phyloP scores from a whole-genome alignment of 345 rosid genomes.

The Eucalyptus sp. region DNA sequence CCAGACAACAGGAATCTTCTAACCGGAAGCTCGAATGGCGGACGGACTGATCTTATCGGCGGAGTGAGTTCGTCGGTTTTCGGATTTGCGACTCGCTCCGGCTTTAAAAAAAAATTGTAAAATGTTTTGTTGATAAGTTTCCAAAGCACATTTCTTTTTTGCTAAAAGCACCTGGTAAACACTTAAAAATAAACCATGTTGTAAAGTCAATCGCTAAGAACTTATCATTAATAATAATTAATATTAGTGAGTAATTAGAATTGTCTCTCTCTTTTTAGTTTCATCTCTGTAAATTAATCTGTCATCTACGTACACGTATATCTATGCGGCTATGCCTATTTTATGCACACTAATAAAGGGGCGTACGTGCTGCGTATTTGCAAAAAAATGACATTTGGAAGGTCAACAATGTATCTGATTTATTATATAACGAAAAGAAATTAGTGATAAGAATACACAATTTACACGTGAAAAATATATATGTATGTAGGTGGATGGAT shows the following conservation, averaged over 20 bases:
- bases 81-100: not conserved
- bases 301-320: fast-evolving
- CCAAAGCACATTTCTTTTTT: not conserved
- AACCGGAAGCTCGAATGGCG: not conserved
- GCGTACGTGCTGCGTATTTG: not conserved
- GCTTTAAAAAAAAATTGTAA: not conserved
- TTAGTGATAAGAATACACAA: not conserved
- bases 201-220: not conserved
- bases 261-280: not conserved
- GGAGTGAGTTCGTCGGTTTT: not conserved
- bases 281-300: not conserved
- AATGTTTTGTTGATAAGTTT: not conserved
- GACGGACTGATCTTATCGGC: not conserved
- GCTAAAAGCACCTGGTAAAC: not conserved
- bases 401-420: not conserved
- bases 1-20: not conserved
- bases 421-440: not conserved
- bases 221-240: not conserved
- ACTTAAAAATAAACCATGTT: not conserved
- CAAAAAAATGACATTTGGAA: not conserved
- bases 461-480: fast-evolving
- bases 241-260: not conserved
- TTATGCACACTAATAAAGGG: not conserved
- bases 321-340: no score
- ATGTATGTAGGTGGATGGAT: fast-evolving